Percentiles rank a stretch among this genome's conserved stretches.
Evolutionary conservation across 1,139 yeast genomes (phyloP).

Genomic region (Torulaspora globosa): DNA sequence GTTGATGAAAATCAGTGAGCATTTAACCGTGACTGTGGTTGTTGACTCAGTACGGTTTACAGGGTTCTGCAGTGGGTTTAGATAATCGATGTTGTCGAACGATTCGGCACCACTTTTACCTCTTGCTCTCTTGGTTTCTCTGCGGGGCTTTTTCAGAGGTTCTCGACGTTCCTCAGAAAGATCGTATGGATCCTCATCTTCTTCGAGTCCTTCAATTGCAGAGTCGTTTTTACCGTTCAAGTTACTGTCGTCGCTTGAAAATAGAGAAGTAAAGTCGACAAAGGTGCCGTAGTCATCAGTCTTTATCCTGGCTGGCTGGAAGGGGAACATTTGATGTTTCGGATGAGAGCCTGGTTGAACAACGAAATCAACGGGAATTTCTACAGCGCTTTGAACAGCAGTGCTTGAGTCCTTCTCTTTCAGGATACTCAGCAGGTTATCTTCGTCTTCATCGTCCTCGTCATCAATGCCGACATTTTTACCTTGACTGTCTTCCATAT

Average conservation of each 20-base stretch:
- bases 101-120: slow-evolving; percentile 28
- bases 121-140: slow-evolving; percentile 13
- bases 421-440: slow-evolving; percentile 20
- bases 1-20: slow-evolving; percentile 76
- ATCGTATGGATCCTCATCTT: slow-evolving; percentile 34
- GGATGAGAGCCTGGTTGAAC: slow-evolving; percentile 55
- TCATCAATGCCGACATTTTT: slow-evolving; percentile 15
- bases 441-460: slow-evolving; percentile 37
- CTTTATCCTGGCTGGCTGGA: slow-evolving; percentile 51
- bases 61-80: slow-evolving; percentile 62
- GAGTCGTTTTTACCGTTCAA: neutral
- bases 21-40: slow-evolving; percentile 50
- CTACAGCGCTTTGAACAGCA: slow-evolving; percentile 21
- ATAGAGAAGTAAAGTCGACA: slow-evolving; percentile 53
- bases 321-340: slow-evolving; percentile 78
- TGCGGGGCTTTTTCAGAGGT: slow-evolving; percentile 17
- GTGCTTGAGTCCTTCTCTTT: slow-evolving; percentile 12
- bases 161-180: slow-evolving; percentile 22
- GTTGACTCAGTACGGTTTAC: slow-evolving; percentile 41
- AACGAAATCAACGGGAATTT: slow-evolving; percentile 52
- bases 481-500: neutral
- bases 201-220: slow-evolving; percentile 29
- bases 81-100: slow-evolving; percentile 44
- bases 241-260: slow-evolving; percentile 50
- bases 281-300: slow-evolving; percentile 84